Base-by-base conservation (phyloP, 2,329 filamentous ascomycete genomes). In the Macrophomina tecta region DNA sequence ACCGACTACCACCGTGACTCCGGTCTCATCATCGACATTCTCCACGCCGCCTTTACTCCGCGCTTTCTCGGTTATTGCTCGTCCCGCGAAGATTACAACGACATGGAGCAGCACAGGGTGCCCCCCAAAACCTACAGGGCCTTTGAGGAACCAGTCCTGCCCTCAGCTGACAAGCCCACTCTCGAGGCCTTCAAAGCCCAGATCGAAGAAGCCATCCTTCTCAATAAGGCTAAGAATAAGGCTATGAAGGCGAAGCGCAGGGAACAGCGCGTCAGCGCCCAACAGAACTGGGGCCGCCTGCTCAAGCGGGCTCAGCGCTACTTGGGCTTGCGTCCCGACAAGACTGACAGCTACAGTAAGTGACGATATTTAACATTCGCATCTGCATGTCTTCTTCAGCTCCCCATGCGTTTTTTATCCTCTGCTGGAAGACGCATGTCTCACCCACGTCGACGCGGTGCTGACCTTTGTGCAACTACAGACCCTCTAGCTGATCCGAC, bases 241-340 rank as follows among this genome's bases (percentile, higher is more conserved):
- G 72, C 72, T 0, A 73, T 72, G 3, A 86, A 82, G 65, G 83
- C 80, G 45, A 85, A 85, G 73, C 85, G 80, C 70, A 80, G 81
- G 45, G 79, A 82, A 46, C 82, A 84, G 45, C 82, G 83, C 1
- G 68, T 85, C 3, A 71, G 81, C 28, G 83, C 81, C 48, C 85
- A 88, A 68, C 82, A 84, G 69, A 74, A 79, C 3, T 86, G 85
- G 79, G 81, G 82, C 1, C 80, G 83, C 42, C 84, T 87, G 72
- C 81, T 91, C 69, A 87, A 88, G 70, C 85, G 90, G 53, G 82
- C 86, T 7, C 90, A 94, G 74, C 82, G 86, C 62, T 92, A 91
- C 72, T 84, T 97, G 1, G 92, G 91, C 4, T 80, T 96, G 32
- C 85, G 86, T n/a, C 77, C 82, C 4, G 70, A 73, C 51, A 32